These are phyloP conservation scores for Juglanconis oblonga DNA, from an alignment of 2,329 filamentous ascomycete genomes.

Conservation along the genomic window DNA sequence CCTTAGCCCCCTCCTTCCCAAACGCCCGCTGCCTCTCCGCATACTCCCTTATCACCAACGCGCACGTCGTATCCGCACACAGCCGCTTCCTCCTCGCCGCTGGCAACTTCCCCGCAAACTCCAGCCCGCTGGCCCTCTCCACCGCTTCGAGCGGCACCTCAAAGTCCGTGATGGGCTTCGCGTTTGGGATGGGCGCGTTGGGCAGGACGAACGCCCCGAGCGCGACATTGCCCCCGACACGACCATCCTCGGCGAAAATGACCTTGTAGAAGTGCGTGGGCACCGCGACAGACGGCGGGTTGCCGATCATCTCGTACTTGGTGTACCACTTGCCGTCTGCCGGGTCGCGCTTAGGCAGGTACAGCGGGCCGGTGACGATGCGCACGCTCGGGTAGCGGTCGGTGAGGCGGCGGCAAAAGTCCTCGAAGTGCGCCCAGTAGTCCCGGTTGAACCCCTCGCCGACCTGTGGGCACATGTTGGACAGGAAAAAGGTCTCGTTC, in stretches of 20 bases:
- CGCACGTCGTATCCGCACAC: constrained; percentile 83
- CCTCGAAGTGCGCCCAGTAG: constrained; percentile 99
- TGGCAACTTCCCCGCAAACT: constrained; percentile 82
- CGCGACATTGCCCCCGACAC: constrained; percentile 69
- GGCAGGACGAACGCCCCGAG: constrained; percentile 93
- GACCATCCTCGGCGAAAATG: constrained; percentile 88
- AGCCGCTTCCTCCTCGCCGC: constrained; percentile 70
- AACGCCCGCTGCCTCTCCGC: constrained; percentile 60
- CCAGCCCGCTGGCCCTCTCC: constrained; percentile 86
- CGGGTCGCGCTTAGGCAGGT: constrained; percentile 80
- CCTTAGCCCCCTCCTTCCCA: constrained; percentile 32
- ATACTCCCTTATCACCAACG: constrained; percentile 79
- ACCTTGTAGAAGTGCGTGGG: constrained; percentile 99
- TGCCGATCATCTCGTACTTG: constrained; percentile 91
- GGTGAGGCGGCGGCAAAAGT: constrained; percentile 87
- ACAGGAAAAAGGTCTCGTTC: constrained; percentile 90
- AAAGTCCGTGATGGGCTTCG: constrained; percentile 84
- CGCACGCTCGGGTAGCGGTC: constrained; percentile 79
- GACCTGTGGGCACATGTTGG: constrained; percentile 98
- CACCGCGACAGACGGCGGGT: constrained; percentile 88
- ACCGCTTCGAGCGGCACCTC: constrained; percentile 92
- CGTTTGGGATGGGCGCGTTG: constrained; percentile 83
- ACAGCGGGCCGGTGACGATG: constrained; percentile 90
- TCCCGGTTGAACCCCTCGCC: constrained; percentile 98
- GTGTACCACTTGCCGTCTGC: constrained; percentile 93